Base-by-base conservation (phyloP, 1,284 basidiomycete genomes). In the Sanghuangporus weigelae region DNA sequence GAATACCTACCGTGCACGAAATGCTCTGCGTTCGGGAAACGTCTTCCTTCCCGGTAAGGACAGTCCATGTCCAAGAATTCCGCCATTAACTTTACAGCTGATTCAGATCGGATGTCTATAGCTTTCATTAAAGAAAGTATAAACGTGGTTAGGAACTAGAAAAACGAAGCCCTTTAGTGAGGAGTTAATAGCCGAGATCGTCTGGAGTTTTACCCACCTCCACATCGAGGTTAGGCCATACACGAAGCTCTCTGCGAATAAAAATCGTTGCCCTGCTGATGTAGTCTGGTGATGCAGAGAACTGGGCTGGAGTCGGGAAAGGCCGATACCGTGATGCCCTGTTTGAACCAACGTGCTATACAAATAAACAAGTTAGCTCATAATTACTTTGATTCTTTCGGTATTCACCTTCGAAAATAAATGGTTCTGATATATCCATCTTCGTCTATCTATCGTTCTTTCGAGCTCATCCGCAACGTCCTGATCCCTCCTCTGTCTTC, bases 81-180 rank as follows among this genome's bases (percentile, higher is more conserved):
- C 11, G 89, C 80, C 4, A 96, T 78, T 10, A 95, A 76, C 68
- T 90, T 88, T 51, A 95, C 81, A 38, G 92, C 89, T 23, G 88
- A 85, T 73, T 95, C 91, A 10, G 92, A 90, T 50, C 93, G 90
- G 63, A 95, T 89, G 74, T 96, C 93, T 63, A 95, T 85, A 1
- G 90, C 82, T 73, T 92, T 91, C 84, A 95, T 90, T 67, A 96
- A 78, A 1, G 90, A 91, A 62, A 95, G 77, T 21, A 87, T 89
- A 75, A 95, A 92, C 1, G 85, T 89, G 2, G 77, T 78, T 23
- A 79, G 68, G 62, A 74, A 77, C 70, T 65, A 21, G 19, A 49
- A n/a, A 35, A 39, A 55, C 44, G 26, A 44, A 42, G 23, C 2
- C 6, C 10, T 14, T 40, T 35, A 2, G 51, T 35, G 8, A n/a